Conservation (phyloP, 2,329 filamentous ascomycete genomes). For the Phoma sp. region DNA sequence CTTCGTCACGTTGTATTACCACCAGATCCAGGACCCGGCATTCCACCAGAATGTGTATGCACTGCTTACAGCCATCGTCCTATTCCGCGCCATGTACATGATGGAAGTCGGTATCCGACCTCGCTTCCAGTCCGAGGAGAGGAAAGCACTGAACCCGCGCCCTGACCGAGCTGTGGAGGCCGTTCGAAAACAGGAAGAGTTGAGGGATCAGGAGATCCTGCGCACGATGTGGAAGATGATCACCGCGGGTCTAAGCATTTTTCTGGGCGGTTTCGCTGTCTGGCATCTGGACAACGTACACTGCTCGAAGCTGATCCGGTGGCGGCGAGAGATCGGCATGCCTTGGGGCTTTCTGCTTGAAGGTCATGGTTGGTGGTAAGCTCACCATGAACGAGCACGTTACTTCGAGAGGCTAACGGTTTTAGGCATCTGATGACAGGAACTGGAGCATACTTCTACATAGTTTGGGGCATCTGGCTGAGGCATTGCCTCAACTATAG, state of each 20-base stretch:
- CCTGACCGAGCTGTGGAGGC: conserved; percentile 35
- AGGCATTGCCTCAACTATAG: conserved; percentile 75
- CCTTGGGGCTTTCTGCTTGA: conserved; percentile 82
- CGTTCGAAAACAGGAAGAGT: conserved; percentile 57
- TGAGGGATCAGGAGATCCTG: conserved; percentile 63
- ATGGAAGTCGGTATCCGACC: conserved; percentile 74
- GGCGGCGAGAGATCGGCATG: conserved; percentile 72
- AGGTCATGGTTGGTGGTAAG: conserved; percentile 75
- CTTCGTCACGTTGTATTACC: conserved; percentile 81
- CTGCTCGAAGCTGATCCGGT: conserved; percentile 69
- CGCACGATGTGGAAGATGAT: conserved; percentile 80
- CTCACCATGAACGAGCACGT: conserved; percentile 8
- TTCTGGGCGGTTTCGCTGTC: conserved; percentile 75
- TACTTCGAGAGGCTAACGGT: not conserved
- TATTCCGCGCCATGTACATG: conserved; percentile 76
- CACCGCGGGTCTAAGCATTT: conserved; percentile 69
- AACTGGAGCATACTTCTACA: conserved; percentile 82
- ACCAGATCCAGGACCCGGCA: conserved; percentile 78
- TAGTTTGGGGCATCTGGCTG: conserved; percentile 83
- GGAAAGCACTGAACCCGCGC: conserved; percentile 41
- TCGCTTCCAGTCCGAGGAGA: conserved; percentile 54
- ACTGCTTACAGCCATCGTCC: conserved; percentile 71
- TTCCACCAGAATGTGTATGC: conserved; percentile 86
- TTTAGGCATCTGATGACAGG: conserved; percentile 79
- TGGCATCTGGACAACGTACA: conserved; percentile 84